A percentile compares a stretch with the other conserved stretches of the same genome.
These are phyloP conservation scores for Phytophthora crassamura DNA, from an alignment of 352 stramenopile species.

Conservation along the genomic window DNA sequence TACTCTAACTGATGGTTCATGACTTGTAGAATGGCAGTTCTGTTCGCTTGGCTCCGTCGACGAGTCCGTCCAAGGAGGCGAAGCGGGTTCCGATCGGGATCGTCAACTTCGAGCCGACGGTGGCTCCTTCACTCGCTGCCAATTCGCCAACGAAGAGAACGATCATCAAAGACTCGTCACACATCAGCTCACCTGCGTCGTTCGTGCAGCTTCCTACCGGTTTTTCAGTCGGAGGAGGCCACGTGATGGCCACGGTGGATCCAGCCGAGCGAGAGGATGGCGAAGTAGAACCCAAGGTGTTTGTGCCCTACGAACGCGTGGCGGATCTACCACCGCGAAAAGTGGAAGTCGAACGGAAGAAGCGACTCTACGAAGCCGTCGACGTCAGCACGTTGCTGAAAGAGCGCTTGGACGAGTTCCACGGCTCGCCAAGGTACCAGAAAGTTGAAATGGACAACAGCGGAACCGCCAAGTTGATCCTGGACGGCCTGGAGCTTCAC, in stretches of 20 bases:
- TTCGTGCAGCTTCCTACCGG: conserved; percentile 46
- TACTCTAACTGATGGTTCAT: neutral
- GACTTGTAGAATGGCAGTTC: conserved; percentile 24
- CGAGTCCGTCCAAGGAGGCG: conserved; percentile 58
- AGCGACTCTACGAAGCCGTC: conserved; percentile 56
- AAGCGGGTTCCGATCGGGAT: conserved; percentile 43
- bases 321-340: conserved; percentile 62
- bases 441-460: conserved; percentile 57
- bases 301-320: conserved; percentile 69
- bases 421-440: conserved; percentile 40
- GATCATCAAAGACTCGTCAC: conserved; percentile 47
- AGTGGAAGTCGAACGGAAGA: conserved; percentile 78
- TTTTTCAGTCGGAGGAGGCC: conserved; percentile 58
- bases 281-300: conserved; percentile 78
- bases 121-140: conserved; percentile 19
- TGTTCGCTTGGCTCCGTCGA: conserved; percentile 57
- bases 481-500: conserved; percentile 68
- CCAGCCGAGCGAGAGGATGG: conserved; percentile 53
- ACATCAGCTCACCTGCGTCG: conserved; percentile 44
- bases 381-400: conserved; percentile 59
- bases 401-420: conserved; percentile 49
- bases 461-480: conserved; percentile 55
- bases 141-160: conserved; percentile 41
- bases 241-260: conserved; percentile 49
- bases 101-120: conserved; percentile 68